Evolutionary conservation across 148 eudicot species (phyloP), one percentile per base, ranked within the genome.

Genomic region (Salicornia ramosissima): DNA sequence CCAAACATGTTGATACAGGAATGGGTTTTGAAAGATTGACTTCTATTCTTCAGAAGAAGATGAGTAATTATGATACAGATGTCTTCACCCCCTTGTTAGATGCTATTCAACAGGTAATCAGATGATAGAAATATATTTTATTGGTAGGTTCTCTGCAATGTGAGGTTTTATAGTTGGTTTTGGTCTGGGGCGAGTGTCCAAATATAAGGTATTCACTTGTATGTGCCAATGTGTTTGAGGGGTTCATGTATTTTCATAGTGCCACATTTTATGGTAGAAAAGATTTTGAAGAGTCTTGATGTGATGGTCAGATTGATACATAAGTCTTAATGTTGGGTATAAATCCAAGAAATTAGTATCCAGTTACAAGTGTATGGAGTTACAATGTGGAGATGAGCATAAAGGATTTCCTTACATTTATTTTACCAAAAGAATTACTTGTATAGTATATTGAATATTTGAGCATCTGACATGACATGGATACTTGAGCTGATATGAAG

Each of bases 51-150:
- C 99, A 94, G 77, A 82, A 89, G 68, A 94, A 86, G 82, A 83
- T 91, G 99, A 94, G 99, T 82, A 94, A 94, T 79, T 94, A 94
- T 70, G 99, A 94, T 73, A 94, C 99, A 42, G 99, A 94, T 81
- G 84, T 94, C 54, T 94, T 94, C 76, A 16, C 86, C 74, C 99
- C 97, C 70, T 86, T 95, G 61, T 95, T 95, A 51, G 85, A 89
- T 72, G 97, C 91, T 51, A 91, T 95, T 74, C 86, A 87, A 75
- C 78, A 84, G 87, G 99, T 88, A 86, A 80, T 67, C 60, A 68
- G 36, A 73, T 46, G 19, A 21, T 12, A 22, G 8, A 34, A 67
- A 36, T 61, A 4, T 39, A 26, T 49, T 40, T 65, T 56, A 10
- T 31, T 64, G 39, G n/a, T 42, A 15, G 64, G 49, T 33, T 6